Base-by-base conservation (phyloP, 768 basidiomycete genomes). In the Kwoniella europaea region DNA sequence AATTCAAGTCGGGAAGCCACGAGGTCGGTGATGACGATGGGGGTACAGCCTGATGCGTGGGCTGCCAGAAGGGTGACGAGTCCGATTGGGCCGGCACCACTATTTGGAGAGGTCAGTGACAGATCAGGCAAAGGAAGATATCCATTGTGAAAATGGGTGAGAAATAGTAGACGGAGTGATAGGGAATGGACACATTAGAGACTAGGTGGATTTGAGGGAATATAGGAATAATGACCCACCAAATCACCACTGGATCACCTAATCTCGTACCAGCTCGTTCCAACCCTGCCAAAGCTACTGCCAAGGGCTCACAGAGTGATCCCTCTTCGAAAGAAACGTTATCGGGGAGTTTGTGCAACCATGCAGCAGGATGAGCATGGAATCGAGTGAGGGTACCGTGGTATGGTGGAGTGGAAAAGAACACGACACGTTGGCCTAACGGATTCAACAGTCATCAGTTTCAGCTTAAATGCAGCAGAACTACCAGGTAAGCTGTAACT, bases 21-120 rank as follows among this genome's bases (percentile, higher is more conserved):
- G 41, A 86, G 74, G 76, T 86, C 85, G 67, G 85, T 85, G 69
- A 85, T 84, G 62, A 85, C 84, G 69, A 86, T 85, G 13, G 85
- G 85, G 12, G 78, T 71, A 27, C 84, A 84, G 2, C 85, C 85
- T 9, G 85, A 82, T 13, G 85, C 85, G 53, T 79, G 81, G 27
- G 81, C 81, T 4, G 83, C 81, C 13, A 84, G 74, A 10, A 85
- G 82, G 43, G 84, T 82, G 68, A 86, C 79, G 53, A 86, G 78
- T 42, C 85, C 85, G 71, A 86, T 85, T 7, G 85, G 85, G 13
- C 85, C 85, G 15, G 85, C 84, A 35, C 84, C 84, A 57, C 83
- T 85, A 67, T 62, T 62, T n/a, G 3, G 20, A 10, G 41, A 54
- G 58, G 35, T 6, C 3, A 35, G 5, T 9, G 4, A 35, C 35